These are phyloP conservation scores for Phytopythium vexans DNA, from an alignment of 352 stramenopile genomes.

Conservation along the genomic window DNA sequence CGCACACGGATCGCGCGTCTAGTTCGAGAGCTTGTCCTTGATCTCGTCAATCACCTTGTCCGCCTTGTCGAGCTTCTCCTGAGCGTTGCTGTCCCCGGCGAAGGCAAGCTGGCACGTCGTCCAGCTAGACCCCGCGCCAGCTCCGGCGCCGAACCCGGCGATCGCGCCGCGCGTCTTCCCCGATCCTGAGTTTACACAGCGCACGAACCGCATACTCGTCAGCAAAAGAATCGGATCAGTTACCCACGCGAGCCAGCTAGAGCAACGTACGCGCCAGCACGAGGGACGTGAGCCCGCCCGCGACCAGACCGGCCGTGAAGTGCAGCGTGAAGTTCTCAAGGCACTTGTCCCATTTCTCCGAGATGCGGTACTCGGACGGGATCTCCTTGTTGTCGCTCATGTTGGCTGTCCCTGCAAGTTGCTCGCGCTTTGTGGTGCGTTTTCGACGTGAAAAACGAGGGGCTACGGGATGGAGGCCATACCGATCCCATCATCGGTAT, in stretches of 20 bases:
- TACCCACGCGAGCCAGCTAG: neutral
- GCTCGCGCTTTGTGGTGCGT: neutral
- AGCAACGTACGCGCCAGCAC: slow-evolving; percentile 72
- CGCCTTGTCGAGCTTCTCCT: slow-evolving; percentile 67
- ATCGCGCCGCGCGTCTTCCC: slow-evolving; percentile 56
- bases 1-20: slow-evolving; percentile 2
- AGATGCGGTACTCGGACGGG: slow-evolving; percentile 88
- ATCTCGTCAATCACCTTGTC: slow-evolving; percentile 75
- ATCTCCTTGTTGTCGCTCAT: slow-evolving; percentile 62
- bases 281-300: slow-evolving; percentile 76
- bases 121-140: slow-evolving; percentile 77
- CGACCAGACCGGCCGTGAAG: slow-evolving; percentile 79
- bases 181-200: slow-evolving; percentile 37
- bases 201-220: slow-evolving; percentile 3
- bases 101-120: slow-evolving; percentile 85
- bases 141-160: slow-evolving; percentile 67
- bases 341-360: slow-evolving; percentile 90
- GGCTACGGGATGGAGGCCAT: too few species aligned
- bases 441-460: slow-evolving; percentile 1
- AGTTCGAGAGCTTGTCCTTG: slow-evolving; percentile 54
- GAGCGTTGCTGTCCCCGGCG: slow-evolving; percentile 57
- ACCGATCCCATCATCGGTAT: neutral
- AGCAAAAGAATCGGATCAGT: neutral
- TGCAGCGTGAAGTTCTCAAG: slow-evolving; percentile 88
- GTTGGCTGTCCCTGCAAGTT: slow-evolving; percentile 4